These are phyloP conservation scores for Zymoseptoria ardabiliae DNA, from an alignment of 2,329 filamentous ascomycete genomes.

Conservation along the genomic window DNA sequence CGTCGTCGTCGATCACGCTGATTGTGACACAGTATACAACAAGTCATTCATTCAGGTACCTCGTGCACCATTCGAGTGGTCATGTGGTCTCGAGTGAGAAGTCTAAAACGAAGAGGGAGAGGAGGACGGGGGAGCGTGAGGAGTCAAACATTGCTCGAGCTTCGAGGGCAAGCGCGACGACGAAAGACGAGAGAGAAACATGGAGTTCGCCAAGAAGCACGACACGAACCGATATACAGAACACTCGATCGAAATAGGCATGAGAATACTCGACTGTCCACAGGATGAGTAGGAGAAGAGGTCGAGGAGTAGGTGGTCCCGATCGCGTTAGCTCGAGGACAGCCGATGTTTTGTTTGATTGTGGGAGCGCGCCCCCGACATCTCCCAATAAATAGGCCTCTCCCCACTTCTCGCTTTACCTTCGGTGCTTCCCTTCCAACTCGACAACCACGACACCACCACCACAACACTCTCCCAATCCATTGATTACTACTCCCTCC, in stretches of 20 bases:
- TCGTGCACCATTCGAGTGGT: not conserved
- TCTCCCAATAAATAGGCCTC: not conserved
- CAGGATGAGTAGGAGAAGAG: not conserved
- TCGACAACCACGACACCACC: not conserved
- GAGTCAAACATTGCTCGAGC: not conserved
- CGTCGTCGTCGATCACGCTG: not conserved
- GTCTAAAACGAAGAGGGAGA: not conserved
- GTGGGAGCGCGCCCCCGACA: not conserved
- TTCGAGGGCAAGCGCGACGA: not conserved
- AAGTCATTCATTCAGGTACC: not conserved
- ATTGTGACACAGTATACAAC: not conserved
- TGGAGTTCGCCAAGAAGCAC: not conserved
- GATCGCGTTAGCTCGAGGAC: not conserved
- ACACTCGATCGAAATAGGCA: not conserved
- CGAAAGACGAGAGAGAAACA: not conserved
- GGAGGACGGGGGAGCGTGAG: not conserved
- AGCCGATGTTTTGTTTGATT: not conserved
- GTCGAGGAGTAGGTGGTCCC: not conserved
- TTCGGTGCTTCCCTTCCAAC: not conserved
- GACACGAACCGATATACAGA: not conserved
- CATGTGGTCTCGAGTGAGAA: not conserved
- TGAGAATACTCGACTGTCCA: not conserved
- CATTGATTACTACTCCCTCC: constrained; percentile 3
- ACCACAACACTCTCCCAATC: constrained; percentile 1
- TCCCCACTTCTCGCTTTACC: not conserved